Percentiles rank a stretch among this genome's conserved stretches.
Evolutionary conservation across 495 filamentous ascomycete genomes (phyloP).

Genomic region (Penicillium arizonense): DNA sequence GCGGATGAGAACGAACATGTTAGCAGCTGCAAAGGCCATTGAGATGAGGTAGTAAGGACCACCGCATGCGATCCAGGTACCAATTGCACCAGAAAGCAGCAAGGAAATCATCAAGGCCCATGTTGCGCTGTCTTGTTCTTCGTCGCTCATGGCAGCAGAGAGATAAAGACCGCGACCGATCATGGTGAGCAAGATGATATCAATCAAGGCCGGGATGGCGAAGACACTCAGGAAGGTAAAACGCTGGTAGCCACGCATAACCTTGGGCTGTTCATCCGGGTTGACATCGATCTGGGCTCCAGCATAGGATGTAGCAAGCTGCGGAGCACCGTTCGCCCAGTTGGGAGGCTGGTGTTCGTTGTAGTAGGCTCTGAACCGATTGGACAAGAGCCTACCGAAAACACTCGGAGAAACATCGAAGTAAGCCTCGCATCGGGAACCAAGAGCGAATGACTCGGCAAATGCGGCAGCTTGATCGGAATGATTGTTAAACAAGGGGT

Average conservation of each 20-base stretch:
- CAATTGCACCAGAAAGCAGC: constrained; percentile 55
- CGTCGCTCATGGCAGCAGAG: constrained; percentile 49
- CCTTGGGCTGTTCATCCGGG: constrained; percentile 42
- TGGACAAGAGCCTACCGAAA: constrained; percentile 55
- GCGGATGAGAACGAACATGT: constrained; percentile 59
- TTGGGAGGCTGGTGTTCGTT: constrained; percentile 47
- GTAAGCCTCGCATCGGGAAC: constrained; percentile 59
- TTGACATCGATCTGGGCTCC: constrained; percentile 57
- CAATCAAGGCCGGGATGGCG: constrained; percentile 58
- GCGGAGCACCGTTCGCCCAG: constrained; percentile 49
- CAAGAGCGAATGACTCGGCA: constrained; percentile 59
- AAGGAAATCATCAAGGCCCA: constrained; percentile 56
- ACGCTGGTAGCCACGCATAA: constrained; percentile 47
- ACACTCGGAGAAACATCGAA: constrained; percentile 54
- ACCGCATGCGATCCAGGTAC: constrained; percentile 58
- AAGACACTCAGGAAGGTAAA: constrained; percentile 61
- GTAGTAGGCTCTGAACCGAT: constrained; percentile 52
- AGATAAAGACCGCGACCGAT: constrained; percentile 59
- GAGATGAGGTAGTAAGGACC: constrained; percentile 60
- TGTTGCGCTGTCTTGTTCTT: constrained; percentile 53
- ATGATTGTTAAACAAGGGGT: constrained; percentile 55
- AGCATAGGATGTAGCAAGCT: constrained; percentile 52
- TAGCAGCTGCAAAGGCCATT: constrained; percentile 59
- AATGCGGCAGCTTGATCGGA: constrained; percentile 60
- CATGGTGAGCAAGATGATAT: constrained; percentile 56